Percentiles rank a stretch among this genome's conserved stretches.
Evolutionary conservation across 73 alveolate genomes (phyloP).

Genomic region (Vitrella brassicaformis): DNA sequence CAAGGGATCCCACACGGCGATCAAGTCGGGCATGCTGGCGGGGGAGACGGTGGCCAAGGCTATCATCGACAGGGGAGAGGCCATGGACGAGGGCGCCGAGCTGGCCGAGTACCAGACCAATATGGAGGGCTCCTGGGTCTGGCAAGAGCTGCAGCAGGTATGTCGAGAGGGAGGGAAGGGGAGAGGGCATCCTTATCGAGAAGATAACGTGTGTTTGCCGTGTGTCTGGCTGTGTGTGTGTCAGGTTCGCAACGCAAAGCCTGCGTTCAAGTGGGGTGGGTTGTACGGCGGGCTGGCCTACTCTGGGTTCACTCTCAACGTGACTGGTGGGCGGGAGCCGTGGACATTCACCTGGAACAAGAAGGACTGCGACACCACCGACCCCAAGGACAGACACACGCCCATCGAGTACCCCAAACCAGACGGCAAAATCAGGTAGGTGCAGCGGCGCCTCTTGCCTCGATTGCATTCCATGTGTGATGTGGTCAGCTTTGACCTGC

Average conservation of each 20-base stretch:
- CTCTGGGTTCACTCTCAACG: constrained; percentile 8
- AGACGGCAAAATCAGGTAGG: too few species aligned
- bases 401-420: constrained; percentile 82
- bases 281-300: constrained; percentile 23
- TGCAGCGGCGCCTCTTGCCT: too few species aligned
- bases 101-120: neutral
- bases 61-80: neutral
- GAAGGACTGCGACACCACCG: constrained; percentile 20
- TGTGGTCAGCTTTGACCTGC: constrained; percentile 70
- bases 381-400: constrained; percentile 39
- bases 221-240: too few species aligned
- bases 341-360: constrained; percentile 41
- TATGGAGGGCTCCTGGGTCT: constrained; percentile 39
- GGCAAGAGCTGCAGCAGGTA: constrained; percentile 40
- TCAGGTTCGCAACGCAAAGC: constrained; percentile 37
- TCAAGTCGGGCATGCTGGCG: constrained; percentile 66
- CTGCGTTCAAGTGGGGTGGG: constrained; percentile 4
- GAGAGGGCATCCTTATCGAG: too few species aligned
- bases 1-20: constrained; percentile 70
- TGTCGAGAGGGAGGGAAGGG: constrained; percentile 7
- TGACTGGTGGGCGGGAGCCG: constrained; percentile 32
- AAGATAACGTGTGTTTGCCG: too few species aligned
- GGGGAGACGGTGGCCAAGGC: constrained; percentile 46
- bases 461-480: too few species aligned
- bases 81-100: constrained; percentile 4